Evolutionary conservation across 495 filamentous ascomycete genomes (phyloP).

Genomic region (Cudoniella acicularis): DNA sequence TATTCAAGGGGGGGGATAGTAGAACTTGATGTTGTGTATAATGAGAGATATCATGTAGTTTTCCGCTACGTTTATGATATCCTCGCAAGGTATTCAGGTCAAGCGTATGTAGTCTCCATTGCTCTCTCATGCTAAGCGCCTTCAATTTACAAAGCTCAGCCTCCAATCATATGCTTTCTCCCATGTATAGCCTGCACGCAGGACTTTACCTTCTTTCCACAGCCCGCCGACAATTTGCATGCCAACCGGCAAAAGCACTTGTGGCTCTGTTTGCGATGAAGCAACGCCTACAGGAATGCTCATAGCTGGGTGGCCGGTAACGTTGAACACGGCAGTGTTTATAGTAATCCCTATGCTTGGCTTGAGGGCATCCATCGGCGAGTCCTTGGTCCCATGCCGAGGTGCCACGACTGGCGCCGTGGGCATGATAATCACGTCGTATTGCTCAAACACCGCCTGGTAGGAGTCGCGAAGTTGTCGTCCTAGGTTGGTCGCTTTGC

Average conservation of each 20-base stretch:
- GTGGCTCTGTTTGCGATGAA: constrained; percentile 29
- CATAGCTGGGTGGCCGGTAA: constrained; percentile 50
- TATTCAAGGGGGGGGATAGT: too few species aligned
- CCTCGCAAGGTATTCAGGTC: neutral
- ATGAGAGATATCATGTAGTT: neutral
- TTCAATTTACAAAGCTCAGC: neutral
- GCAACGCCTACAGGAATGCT: constrained; percentile 44
- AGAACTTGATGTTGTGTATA: neutral
- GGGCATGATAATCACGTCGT: constrained; percentile 39
- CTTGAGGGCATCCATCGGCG: constrained; percentile 31
- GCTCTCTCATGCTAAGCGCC: neutral
- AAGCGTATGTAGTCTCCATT: neutral
- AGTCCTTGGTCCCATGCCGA: constrained; percentile 29
- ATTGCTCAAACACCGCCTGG: constrained; percentile 32
- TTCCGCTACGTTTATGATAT: neutral
- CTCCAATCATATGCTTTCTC: constrained; percentile 54
- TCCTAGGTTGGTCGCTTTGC: constrained; percentile 38
- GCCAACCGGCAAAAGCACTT: constrained; percentile 41
- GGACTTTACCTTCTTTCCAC: constrained; percentile 40
- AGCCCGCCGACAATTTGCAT: constrained; percentile 45
- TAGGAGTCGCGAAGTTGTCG: constrained; percentile 36
- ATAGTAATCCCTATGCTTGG: constrained; percentile 43
- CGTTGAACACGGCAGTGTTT: constrained; percentile 51
- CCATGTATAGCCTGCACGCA: constrained; percentile 45
- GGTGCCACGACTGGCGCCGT: constrained; percentile 38